Conservation (phyloP, 164 flowering plant genomes). For the Umbellularia californica region DNA sequence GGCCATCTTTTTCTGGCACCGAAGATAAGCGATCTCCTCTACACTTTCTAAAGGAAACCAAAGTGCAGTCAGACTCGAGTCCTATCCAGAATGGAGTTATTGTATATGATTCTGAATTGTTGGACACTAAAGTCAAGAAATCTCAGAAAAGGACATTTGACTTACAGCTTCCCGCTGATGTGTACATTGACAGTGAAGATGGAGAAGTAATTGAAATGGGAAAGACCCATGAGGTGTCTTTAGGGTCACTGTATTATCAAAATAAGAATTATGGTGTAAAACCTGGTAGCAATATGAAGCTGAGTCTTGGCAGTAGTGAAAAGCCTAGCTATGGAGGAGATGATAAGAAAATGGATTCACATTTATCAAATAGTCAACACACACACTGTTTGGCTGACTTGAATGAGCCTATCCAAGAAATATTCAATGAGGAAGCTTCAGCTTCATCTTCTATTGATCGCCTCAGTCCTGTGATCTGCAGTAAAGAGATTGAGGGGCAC, state of each 20-base stretch:
- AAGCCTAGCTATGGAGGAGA: constrained; percentile 22
- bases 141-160: constrained; percentile 61
- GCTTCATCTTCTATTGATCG: constrained; percentile 33
- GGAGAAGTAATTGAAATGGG: constrained; percentile 30
- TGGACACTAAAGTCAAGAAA: constrained; percentile 55
- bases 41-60: constrained; percentile 42
- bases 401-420: constrained; percentile 58
- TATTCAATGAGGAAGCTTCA: constrained; percentile 36
- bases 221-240: constrained; percentile 20
- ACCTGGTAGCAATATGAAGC: constrained; percentile 26
- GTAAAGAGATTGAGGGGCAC: constrained; percentile 21
- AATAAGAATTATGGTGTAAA: constrained; percentile 21
- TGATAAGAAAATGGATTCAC: constrained; percentile 27
- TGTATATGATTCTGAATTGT: constrained; percentile 39
- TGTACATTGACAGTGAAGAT: constrained; percentile 67
- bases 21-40: constrained; percentile 42
- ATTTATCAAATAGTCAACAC: constrained; percentile 10
- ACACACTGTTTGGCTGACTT: constrained; percentile 53
- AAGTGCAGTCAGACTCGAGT: constrained; percentile 23
- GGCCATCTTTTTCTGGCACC: constrained; percentile 44
- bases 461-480: constrained; percentile 17
- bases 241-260: constrained; percentile 13
- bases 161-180: constrained; percentile 88
- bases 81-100: constrained; percentile 39
- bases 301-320: constrained; percentile 23